Evolutionary conservation across 352 stramenopile genomes (phyloP).

Genomic region (Phytophthora hybrid): DNA sequence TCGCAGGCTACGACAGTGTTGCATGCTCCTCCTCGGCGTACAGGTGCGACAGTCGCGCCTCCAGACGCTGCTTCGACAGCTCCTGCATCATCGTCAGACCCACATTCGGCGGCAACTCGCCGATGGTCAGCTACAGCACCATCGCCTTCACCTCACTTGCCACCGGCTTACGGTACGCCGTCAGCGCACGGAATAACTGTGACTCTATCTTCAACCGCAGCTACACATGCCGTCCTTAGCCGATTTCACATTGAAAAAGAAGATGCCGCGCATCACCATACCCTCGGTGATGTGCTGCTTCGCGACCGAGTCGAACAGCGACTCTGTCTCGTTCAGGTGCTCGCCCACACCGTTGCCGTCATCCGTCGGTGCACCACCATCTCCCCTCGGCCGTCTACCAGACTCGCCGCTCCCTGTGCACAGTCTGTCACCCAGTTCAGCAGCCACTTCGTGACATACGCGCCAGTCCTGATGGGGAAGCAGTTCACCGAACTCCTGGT

Average conservation of each 20-base stretch:
- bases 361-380: slow-evolving; percentile 98
- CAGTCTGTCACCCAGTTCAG: slow-evolving; percentile 93
- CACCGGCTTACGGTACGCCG: slow-evolving; percentile 55
- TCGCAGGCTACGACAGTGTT: slow-evolving; percentile 73
- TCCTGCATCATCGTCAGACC: slow-evolving; percentile 92
- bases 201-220: slow-evolving; percentile 74
- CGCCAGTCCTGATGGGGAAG: slow-evolving; percentile 96
- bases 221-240: slow-evolving; percentile 60
- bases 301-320: slow-evolving; percentile 62
- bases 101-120: slow-evolving; percentile 91
- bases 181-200: slow-evolving; percentile 72
- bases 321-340: slow-evolving; percentile 93
- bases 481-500: slow-evolving; percentile 96
- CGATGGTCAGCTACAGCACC: slow-evolving; percentile 66
- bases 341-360: slow-evolving; percentile 95
- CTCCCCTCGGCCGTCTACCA: slow-evolving; percentile 93
- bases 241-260: slow-evolving; percentile 78
- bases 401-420: slow-evolving; percentile 92
- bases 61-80: slow-evolving; percentile 74
- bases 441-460: slow-evolving; percentile 91
- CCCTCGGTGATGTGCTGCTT: slow-evolving; percentile 70
- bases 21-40: slow-evolving; percentile 91
- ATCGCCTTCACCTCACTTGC: slow-evolving; percentile 49
- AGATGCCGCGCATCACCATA: slow-evolving; percentile 70
- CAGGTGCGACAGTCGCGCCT: slow-evolving; percentile 95